phyloP scores from a whole-genome alignment of 2,329 filamentous ascomycete genomes.

The Aureobasidium zeae region DNA sequence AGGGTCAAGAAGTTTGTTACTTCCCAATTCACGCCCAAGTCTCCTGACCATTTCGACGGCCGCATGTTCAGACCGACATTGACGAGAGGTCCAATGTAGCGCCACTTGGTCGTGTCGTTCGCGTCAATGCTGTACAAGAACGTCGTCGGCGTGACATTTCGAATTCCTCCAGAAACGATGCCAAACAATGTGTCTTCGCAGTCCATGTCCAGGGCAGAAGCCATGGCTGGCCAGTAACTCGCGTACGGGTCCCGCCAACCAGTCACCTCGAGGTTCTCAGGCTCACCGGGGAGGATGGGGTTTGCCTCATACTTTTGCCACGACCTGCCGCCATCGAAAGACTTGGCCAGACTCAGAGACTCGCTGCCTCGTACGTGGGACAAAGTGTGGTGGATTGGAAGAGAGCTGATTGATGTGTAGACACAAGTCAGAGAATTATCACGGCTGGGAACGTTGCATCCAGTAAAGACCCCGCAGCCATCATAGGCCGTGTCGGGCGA shows the following conservation, averaged over 20 bases:
- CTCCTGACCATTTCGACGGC: slow-evolving; percentile 40
- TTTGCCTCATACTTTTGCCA: slow-evolving; percentile 32
- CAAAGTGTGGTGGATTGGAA: slow-evolving; percentile 35
- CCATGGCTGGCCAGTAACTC: slow-evolving; percentile 25
- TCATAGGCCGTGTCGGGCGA: slow-evolving; percentile 32
- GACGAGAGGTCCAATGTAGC: slow-evolving; percentile 37
- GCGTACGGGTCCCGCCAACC: slow-evolving; percentile 38
- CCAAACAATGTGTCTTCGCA: slow-evolving; percentile 33
- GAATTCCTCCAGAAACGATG: slow-evolving; percentile 41
- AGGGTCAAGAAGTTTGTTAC: slow-evolving; percentile 41
- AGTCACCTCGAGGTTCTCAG: slow-evolving; percentile 29
- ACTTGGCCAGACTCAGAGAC: slow-evolving; percentile 32
- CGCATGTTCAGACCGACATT: slow-evolving; percentile 33
- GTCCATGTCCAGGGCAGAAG: slow-evolving; percentile 17
- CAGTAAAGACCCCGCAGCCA: slow-evolving; percentile 34
- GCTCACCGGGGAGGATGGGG: slow-evolving; percentile 31
- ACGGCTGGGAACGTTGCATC: slow-evolving; percentile 29
- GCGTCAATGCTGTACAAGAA: slow-evolving; percentile 40
- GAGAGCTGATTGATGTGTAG: slow-evolving; percentile 34
- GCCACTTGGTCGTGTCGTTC: slow-evolving; percentile 36
- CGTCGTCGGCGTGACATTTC: slow-evolving; percentile 33
- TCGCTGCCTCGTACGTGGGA: slow-evolving; percentile 32
- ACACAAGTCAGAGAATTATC: slow-evolving; percentile 29
- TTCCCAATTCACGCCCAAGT: slow-evolving; percentile 46
- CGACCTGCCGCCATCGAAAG: slow-evolving; percentile 30